These are phyloP conservation scores for Phoenix roebelenii DNA, from an alignment of 176 grass and related monocot genomes.

Conservation along the genomic window DNA sequence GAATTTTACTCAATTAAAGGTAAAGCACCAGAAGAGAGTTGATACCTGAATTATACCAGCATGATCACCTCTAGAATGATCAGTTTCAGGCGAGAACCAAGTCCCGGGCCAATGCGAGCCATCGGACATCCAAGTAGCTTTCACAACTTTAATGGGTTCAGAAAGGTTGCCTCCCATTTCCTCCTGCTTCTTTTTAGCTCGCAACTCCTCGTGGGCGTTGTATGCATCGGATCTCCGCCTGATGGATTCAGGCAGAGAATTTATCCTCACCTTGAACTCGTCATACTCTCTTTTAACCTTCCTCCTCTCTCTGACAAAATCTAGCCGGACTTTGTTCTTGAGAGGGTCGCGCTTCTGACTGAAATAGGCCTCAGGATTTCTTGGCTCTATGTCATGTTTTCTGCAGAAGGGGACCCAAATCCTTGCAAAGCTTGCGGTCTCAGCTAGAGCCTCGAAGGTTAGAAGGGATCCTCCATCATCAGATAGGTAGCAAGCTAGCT, in stretches of 20 bases:
- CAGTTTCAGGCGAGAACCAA: slow-evolving; percentile 32
- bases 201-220: slow-evolving; percentile 81
- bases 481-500: slow-evolving; percentile 87
- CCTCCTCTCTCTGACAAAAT: slow-evolving; percentile 71
- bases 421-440: slow-evolving; percentile 71
- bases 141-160: slow-evolving; percentile 17
- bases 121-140: slow-evolving; percentile 78
- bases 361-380: slow-evolving; percentile 75
- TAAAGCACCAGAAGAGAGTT: background rate
- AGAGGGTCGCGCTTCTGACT: slow-evolving; percentile 55
- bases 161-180: slow-evolving; percentile 19
- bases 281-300: slow-evolving; percentile 96
- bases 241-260: slow-evolving; percentile 64
- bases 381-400: slow-evolving; percentile 77
- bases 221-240: slow-evolving; percentile 78
- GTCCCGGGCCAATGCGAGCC: slow-evolving; percentile 83
- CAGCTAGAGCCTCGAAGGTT: slow-evolving; percentile 80
- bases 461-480: slow-evolving; percentile 82
- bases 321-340: slow-evolving; percentile 67
- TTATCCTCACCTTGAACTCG: slow-evolving; percentile 76
- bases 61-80: slow-evolving; percentile 76
- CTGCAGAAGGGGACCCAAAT: slow-evolving; percentile 82
- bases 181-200: slow-evolving; percentile 31
- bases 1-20: background rate
- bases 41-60: slow-evolving; percentile 84